Conservation (phyloP, 2,329 filamentous ascomycete genomes). For the Venturia carpophila region DNA sequence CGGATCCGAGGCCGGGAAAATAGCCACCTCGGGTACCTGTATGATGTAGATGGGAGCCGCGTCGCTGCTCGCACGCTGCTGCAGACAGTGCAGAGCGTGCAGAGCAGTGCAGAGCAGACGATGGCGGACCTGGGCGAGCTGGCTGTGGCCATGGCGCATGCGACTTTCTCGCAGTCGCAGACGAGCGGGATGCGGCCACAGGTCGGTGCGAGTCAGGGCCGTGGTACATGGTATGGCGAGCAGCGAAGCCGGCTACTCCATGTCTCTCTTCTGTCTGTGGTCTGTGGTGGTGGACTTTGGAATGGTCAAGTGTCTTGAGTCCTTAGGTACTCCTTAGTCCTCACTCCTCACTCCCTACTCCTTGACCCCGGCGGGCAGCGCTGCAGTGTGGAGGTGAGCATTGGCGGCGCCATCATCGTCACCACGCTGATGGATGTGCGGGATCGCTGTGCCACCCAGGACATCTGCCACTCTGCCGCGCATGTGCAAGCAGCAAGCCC, state of each 20-base stretch:
- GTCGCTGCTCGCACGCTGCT: not conserved
- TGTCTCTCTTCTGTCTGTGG: too few species aligned
- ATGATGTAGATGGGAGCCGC: constrained; percentile 4
- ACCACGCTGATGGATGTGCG: not conserved
- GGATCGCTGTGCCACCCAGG: not conserved
- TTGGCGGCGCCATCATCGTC: not conserved
- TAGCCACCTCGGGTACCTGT: constrained; percentile 7
- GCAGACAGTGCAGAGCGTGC: too few species aligned
- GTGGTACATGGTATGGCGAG: not conserved
- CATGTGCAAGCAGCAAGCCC: constrained; percentile 12
- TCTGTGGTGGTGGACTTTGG: not conserved
- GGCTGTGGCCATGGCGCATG: too few species aligned
- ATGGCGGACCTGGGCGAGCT: not conserved
- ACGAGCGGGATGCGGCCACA: too few species aligned
- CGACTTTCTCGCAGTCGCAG: too few species aligned
- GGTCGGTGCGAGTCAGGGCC: not conserved
- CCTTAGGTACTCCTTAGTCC: too few species aligned
- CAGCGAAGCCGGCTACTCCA: constrained; percentile 1
- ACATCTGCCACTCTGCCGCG: constrained; percentile 6
- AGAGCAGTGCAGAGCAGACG: too few species aligned
- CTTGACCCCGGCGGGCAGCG: not conserved
- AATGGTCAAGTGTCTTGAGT: not conserved
- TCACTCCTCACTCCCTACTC: too few species aligned
- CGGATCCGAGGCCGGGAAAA: not conserved
- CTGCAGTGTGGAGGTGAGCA: constrained; percentile 10